Conservation (phyloP, 1,284 basidiomycete species). For the Calocybe gambosa region DNA sequence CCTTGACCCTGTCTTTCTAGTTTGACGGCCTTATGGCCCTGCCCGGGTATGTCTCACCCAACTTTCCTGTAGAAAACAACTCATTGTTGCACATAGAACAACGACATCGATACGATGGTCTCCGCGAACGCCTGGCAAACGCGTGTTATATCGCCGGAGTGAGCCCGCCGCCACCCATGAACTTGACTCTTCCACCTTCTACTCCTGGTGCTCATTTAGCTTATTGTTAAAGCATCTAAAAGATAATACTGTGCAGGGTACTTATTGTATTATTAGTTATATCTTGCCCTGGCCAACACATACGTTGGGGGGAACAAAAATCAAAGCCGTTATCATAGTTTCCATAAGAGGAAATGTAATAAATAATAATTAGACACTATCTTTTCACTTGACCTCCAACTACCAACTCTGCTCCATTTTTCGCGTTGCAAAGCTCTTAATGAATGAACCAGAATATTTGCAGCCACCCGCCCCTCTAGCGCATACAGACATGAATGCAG, state of each 20-base stretch:
- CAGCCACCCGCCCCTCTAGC: conserved; percentile 11
- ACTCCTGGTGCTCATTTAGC: conserved; percentile 5
- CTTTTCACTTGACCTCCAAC: conserved; percentile 21
- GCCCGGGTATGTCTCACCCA: conserved; percentile 36
- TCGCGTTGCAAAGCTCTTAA: conserved; percentile 14
- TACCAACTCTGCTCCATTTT: conserved; percentile 17
- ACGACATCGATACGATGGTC: conserved; percentile 38
- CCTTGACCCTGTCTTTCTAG: conserved; percentile 17
- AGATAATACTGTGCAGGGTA: conserved; percentile 7
- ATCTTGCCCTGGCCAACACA: background rate
- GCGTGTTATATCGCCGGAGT: conserved; percentile 47
- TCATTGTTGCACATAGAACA: conserved; percentile 37
- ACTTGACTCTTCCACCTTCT: conserved; percentile 22
- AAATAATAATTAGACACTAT: conserved; percentile 15
- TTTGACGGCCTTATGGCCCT: conserved; percentile 62
- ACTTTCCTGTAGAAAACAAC: background rate
- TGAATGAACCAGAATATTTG: conserved; percentile 19
- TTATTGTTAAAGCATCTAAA: conserved; percentile 4
- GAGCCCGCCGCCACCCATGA: conserved; percentile 29
- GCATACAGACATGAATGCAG: conserved; percentile 11
- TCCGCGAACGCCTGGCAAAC: conserved; percentile 40
- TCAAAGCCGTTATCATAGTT: conserved; percentile 13
- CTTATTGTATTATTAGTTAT: conserved; percentile 14
- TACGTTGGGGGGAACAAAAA: conserved; percentile 8
- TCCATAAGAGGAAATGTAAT: conserved; percentile 15